Conservation (phyloP, 2,329 filamentous ascomycete genomes). For the Hymenoscyphus repandus region DNA sequence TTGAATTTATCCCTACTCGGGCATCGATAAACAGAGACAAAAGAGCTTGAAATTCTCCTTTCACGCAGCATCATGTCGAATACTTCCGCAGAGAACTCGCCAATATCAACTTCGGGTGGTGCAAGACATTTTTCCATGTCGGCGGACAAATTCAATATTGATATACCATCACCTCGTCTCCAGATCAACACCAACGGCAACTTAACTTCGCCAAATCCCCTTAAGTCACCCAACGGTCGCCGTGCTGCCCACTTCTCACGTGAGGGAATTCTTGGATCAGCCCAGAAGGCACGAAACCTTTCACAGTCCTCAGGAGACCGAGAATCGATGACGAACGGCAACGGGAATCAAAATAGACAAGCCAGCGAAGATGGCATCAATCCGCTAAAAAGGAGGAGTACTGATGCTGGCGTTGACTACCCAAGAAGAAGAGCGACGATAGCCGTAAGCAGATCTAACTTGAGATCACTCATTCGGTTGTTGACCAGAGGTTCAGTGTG, state of each 20-base stretch:
- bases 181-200: constrained; percentile 20
- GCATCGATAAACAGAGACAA: constrained; percentile 13
- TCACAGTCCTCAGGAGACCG: constrained; percentile 49
- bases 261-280: constrained; percentile 48
- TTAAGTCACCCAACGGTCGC: constrained; percentile 47
- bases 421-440: constrained; percentile 60
- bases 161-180: constrained; percentile 26
- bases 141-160: constrained; percentile 27
- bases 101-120: constrained; percentile 22
- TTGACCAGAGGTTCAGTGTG: constrained; percentile 50
- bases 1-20: constrained; percentile 6
- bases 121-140: constrained; percentile 28
- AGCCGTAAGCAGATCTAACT: constrained; percentile 45
- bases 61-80: constrained; percentile 26
- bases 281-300: constrained; percentile 49
- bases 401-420: constrained; percentile 57
- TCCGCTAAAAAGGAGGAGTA: constrained; percentile 57
- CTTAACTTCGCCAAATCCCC: constrained; percentile 25
- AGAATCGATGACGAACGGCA: constrained; percentile 32
- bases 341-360: constrained; percentile 39
- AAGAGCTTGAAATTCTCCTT: background rate
- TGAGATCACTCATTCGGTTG: constrained; percentile 5
- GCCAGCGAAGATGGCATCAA: constrained; percentile 47
- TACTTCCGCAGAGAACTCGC: constrained; percentile 29
- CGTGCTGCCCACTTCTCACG: constrained; percentile 47